These are phyloP conservation scores for Allantophomopsis cytisporea DNA, from an alignment of 2,329 filamentous ascomycete species.

Conservation along the genomic window DNA sequence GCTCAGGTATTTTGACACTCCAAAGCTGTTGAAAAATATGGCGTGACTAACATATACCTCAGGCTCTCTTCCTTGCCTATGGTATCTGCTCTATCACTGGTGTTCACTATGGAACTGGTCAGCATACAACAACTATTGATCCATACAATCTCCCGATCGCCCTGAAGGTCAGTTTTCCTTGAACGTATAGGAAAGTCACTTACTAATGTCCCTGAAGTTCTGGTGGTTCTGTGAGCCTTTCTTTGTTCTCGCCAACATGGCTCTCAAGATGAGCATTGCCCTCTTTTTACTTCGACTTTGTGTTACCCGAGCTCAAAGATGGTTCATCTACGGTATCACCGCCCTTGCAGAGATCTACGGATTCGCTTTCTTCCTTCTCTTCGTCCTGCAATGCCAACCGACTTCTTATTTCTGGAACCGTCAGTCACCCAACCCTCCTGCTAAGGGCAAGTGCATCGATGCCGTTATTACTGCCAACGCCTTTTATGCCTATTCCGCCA, in stretches of 20 bases:
- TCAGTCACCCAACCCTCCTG: conserved; percentile 11
- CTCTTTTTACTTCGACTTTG: conserved; percentile 24
- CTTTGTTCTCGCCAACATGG: conserved; percentile 23
- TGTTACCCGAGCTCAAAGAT: conserved; percentile 15
- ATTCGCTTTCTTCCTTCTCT: conserved; percentile 22
- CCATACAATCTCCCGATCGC: conserved; percentile 10
- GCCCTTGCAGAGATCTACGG: conserved; percentile 19
- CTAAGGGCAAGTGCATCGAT: conserved; percentile 19
- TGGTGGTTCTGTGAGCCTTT: conserved; percentile 24
- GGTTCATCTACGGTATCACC: conserved; percentile 20
- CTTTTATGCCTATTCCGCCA: conserved; percentile 24
- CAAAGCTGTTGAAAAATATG: too few species aligned
- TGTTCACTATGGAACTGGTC: conserved; percentile 14
- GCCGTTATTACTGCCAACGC: conserved; percentile 15
- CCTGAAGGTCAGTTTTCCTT: conserved; percentile 9
- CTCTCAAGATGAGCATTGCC: conserved; percentile 23
- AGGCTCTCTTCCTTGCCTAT: conserved; percentile 7
- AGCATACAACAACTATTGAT: conserved; percentile 10
- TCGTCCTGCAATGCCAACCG: conserved; percentile 24
- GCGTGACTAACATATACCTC: background rate
- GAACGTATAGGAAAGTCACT: background rate
- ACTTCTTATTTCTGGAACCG: conserved; percentile 23
- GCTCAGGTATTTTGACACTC: conserved; percentile 24
- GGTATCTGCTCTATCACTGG: conserved; percentile 8
- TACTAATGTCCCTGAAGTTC: conserved; percentile 6